Evolutionary conservation across 768 basidiomycete genomes (phyloP).

Genomic region (Hydnum rufescens): DNA sequence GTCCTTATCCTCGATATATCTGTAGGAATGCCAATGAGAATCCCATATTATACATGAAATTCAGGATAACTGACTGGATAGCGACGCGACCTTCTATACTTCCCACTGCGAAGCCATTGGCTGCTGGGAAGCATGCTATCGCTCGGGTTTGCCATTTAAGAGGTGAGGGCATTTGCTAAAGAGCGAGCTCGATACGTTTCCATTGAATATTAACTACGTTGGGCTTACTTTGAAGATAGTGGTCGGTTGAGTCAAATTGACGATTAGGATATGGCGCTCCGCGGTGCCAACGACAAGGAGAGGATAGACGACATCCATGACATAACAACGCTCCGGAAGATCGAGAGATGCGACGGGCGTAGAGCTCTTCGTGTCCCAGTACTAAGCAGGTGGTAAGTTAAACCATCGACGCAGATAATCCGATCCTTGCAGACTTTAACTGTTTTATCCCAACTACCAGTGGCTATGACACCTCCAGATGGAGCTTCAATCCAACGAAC

Average conservation of each 20-base stretch:
- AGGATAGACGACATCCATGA: slow-evolving; percentile 61
- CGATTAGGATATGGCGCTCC: slow-evolving; percentile 79
- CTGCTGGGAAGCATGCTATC: slow-evolving; percentile 61
- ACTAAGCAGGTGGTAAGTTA: slow-evolving; percentile 29
- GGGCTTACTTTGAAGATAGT: slow-evolving; percentile 48
- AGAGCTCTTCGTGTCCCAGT: slow-evolving; percentile 77
- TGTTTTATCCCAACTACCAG: slow-evolving; percentile 97
- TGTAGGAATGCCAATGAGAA: slow-evolving; percentile 15
- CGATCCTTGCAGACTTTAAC: slow-evolving; percentile 49
- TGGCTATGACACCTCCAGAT: slow-evolving; percentile 58
- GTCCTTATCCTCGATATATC: slow-evolving; percentile 82
- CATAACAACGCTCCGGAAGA: slow-evolving; percentile 82
- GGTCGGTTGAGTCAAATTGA: slow-evolving; percentile 67
- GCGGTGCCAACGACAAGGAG: slow-evolving; percentile 80
- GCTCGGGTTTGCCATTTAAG: slow-evolving; percentile 88
- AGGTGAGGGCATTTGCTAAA: slow-evolving; percentile 61
- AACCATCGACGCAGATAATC: neutral
- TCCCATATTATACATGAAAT: slow-evolving; percentile 1
- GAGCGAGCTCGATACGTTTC: slow-evolving; percentile 2
- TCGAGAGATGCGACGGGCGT: slow-evolving; percentile 57
- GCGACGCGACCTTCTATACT: slow-evolving; percentile 85
- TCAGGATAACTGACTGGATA: slow-evolving; percentile 55
- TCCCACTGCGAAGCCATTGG: slow-evolving; percentile 65
- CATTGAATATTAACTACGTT: slow-evolving; percentile 2
- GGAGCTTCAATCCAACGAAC: slow-evolving; percentile 66